Evolutionary conservation across 257 asterid genomes (phyloP), one percentile per base, ranked within the genome.

Genomic region (Echites panduratus): DNA sequence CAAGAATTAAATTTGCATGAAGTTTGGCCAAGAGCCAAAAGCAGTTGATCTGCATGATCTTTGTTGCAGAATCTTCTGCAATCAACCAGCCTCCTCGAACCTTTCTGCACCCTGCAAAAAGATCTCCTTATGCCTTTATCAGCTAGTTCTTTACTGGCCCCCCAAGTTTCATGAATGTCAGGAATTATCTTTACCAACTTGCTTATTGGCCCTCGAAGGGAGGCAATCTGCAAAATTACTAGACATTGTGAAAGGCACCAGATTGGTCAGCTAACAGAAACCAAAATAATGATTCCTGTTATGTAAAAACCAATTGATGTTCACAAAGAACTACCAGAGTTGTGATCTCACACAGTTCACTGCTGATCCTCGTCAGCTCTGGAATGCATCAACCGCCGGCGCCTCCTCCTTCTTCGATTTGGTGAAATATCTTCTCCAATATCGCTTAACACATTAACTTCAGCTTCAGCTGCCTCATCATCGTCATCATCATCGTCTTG

Each of bases 301-400:
- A 40, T 71, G 40, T 72, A 57, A 43, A 22, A 49, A 54, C 29
- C 49, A 65, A 50, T 61, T 61, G 66, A 17, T 35, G 63, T 66
- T 50, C 63, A 64, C 64, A 32, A 45, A n/a, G 22, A 77, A 65
- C 76, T 70, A 71, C 80, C 72, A 32, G 75, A 58, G 76, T 72
- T 72, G 58, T 27, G 56, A 43, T 24, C 11, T 45, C 35, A 66
- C 7, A n/a, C n/a, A n/a, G 54, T 32, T 74, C 78, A 72, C 40
- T 74, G 82, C 72, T 72, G 84, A 75, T 82, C 84, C 70, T 81
- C 86, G 68, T 84, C 84, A 10, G 84, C 81, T 45, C 82, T 54
- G 24, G 85, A 77, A 49, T 85, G 88, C 52, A 83, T 81, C 80
- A 91, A 80, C 77, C 93, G 86, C 67, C 93, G 66, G n/a, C n/a